phyloP scores from a whole-genome alignment of 139 green algal genomes.

The Chlorella sp. region DNA sequence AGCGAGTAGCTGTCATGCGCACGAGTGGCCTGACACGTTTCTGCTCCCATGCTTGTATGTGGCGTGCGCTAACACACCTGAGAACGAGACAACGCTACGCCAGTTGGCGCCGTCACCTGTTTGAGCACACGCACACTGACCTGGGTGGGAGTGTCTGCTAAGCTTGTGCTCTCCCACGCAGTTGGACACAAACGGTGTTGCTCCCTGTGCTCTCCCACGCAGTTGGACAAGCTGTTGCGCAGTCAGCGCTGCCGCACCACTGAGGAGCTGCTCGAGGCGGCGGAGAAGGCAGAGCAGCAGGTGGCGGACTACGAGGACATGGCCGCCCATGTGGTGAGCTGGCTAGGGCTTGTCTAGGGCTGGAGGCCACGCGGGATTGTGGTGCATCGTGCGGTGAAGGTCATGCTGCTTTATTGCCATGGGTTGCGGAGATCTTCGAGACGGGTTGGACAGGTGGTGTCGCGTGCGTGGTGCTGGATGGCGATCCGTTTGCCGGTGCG shows the following conservation, averaged over 20 bases:
- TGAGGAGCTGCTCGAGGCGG: slow-evolving; percentile 45
- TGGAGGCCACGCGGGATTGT: too few relatives aligned
- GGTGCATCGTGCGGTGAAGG: too few relatives aligned
- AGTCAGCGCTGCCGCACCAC: slow-evolving; percentile 30
- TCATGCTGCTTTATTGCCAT: too few relatives aligned
- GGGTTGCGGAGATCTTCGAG: too few relatives aligned
- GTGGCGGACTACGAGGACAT: slow-evolving; percentile 26
- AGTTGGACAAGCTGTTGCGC: slow-evolving; percentile 29
- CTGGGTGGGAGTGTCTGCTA: too few relatives aligned
- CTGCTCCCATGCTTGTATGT: background rate
- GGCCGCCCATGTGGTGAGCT: slow-evolving; percentile 19
- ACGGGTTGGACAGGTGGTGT: too few relatives aligned
- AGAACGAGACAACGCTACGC: background rate
- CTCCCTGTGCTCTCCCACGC: too few relatives aligned
- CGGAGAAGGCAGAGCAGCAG: slow-evolving; percentile 13
- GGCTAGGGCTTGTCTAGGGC: too few relatives aligned
- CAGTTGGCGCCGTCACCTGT: background rate
- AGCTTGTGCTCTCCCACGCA: background rate
- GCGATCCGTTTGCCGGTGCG: too few relatives aligned
- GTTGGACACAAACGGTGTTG: too few relatives aligned
- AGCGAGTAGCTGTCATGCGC: too few relatives aligned
- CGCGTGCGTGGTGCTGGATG: too few relatives aligned
- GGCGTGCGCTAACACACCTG: background rate
- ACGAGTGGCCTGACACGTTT: background rate
- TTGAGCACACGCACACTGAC: background rate